Evolutionary conservation across 2,329 filamentous ascomycete genomes (phyloP).

Genomic region (Nigrospora osmanthi): DNA sequence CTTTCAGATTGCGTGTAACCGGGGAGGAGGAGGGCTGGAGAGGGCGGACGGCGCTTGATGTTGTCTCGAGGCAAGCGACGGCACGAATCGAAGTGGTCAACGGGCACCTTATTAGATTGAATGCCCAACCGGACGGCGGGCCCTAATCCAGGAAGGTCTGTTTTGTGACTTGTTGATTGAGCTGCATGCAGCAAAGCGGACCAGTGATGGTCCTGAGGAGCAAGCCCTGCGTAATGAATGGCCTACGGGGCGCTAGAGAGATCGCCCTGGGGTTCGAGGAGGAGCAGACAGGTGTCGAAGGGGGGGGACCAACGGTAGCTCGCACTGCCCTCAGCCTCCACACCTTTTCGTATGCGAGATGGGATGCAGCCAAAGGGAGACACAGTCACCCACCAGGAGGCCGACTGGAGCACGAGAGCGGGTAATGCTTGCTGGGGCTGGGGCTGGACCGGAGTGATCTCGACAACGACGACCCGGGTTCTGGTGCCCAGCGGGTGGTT

Average conservation of each 20-base stretch:
- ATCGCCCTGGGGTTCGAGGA: conserved; percentile 15
- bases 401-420: no score
- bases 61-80: no score
- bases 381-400: no score
- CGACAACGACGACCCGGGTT: background rate
- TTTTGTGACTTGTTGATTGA: conserved; percentile 22
- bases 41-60: no score
- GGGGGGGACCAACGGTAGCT: background rate
- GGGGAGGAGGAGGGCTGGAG: no score
- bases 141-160: conserved; percentile 12
- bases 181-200: conserved; percentile 27
- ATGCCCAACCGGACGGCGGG: conserved; percentile 18
- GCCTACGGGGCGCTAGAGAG: conserved; percentile 24
- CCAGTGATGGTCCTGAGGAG: conserved; percentile 28
- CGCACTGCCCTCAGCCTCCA: conserved; percentile 1
- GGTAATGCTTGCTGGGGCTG: no score
- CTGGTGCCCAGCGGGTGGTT: background rate
- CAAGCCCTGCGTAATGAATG: conserved; percentile 28
- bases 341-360: background rate
- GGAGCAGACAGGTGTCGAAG: conserved; percentile 20
- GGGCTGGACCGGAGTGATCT: background rate
- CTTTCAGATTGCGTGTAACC: no score
- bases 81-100: conserved; percentile 8
- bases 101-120: conserved; percentile 14
- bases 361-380: background rate